phyloP scores from a whole-genome alignment of 192 early-diverging fungal genomes.

The Spizellomyces sp. region DNA sequence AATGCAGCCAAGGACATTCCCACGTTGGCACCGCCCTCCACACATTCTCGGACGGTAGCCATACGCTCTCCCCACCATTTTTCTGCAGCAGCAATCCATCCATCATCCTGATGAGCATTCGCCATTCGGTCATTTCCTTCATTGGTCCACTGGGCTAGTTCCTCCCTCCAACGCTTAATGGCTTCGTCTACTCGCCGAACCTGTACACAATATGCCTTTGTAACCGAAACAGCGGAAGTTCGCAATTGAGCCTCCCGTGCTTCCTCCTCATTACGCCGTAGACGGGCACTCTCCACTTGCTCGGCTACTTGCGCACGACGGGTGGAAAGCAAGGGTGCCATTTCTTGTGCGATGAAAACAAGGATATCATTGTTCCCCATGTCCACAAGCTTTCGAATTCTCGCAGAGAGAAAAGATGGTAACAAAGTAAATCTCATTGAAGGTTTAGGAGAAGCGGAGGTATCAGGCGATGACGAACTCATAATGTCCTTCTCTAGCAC shows the following conservation, averaged over 20 bases:
- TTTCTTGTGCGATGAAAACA: constrained; percentile 5
- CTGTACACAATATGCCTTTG: constrained; percentile 16
- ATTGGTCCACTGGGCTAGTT: constrained; percentile 7
- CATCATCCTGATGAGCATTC: background rate
- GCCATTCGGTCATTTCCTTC: background rate
- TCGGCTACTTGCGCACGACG: background rate
- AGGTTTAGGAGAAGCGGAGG: background rate
- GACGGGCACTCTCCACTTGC: background rate
- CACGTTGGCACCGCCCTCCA: background rate
- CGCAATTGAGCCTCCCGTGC: constrained; percentile 3
- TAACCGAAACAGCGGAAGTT: constrained; percentile 6
- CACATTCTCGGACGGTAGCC: background rate
- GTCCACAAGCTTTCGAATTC: constrained; percentile 3
- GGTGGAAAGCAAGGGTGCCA: constrained; percentile 1
- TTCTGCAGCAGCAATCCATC: constrained; percentile 8
- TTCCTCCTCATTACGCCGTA: constrained; percentile 10
- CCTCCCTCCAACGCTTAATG: constrained; percentile 18
- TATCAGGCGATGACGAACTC: background rate
- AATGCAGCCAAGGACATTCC: background rate
- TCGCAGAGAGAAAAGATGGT: constrained; percentile 10
- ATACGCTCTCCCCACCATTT: constrained; percentile 16
- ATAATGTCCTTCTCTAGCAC: constrained; percentile 7
- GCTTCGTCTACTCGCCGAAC: constrained; percentile 11
- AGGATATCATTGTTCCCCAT: constrained; percentile 14
- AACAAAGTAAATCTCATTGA: background rate